Base-by-base conservation (phyloP, 2,329 filamentous ascomycete species). In the Graphilbum fragrans region DNA sequence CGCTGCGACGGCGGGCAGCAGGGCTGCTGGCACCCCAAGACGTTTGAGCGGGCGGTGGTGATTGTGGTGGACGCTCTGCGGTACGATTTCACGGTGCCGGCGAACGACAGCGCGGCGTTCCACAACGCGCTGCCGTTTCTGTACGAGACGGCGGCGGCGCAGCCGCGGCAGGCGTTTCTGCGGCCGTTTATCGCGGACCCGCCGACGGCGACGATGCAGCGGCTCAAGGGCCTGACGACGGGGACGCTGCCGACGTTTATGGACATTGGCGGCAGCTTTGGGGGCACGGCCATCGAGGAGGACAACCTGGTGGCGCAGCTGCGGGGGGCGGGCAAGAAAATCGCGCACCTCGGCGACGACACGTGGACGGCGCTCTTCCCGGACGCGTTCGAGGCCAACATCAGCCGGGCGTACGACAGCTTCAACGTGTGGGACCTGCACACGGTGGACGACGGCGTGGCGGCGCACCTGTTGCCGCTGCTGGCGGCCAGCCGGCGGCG, bases 341-440 rank as follows among this genome's bases (percentile, higher is more conserved):
- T 98, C 50, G 92, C 88, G 6, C 93, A 98, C 54, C 66, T 98
- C 31, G 92, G 92, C n/a, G 92, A 98, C 58, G 90, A 98, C 61
- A 98, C 92, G 5, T 98, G 92, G 92, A 84, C 87, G 50, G 74
- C 86, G 35, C 67, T 98, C 16, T 98, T 96, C 57, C 92, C 92
- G 0, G 85, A 73, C n/a, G 87, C 93, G 59, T 98, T 98, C 53
- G 81, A 94, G 58, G 66, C 79, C 9, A 83, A 90, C 43, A 76
- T 95, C 43, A 94, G 88, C 51, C 77, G 72, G 51, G 77, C 92
- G 0, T 98, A 94, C 59, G 90, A 96, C 58, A 96, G 90, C 47
- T 94, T 98, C 65, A 95, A 96, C 55, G 92, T 96, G 7, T 95
- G 87, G 86, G 92, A 98, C 58, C 62, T 98, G 52, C 87, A 96